phyloP scores from a whole-genome alignment of 805 yeast genomes.

The Kazachstania martiniae region DNA sequence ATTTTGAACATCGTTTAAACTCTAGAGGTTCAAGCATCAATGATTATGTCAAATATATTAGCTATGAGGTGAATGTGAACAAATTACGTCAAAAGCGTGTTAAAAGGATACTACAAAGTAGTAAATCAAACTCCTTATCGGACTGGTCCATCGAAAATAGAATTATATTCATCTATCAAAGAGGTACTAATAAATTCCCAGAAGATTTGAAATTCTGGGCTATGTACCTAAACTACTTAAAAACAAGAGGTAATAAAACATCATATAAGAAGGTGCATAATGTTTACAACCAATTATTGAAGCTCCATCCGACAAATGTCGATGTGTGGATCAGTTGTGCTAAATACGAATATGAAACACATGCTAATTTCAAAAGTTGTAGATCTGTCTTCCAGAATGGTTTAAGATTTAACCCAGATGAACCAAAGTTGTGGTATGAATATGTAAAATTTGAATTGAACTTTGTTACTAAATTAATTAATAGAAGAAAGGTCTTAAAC shows the following conservation, averaged over 20 bases:
- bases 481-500: slow-evolving; percentile 75
- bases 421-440: slow-evolving; percentile 64
- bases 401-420: slow-evolving; percentile 70
- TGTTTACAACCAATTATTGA: slow-evolving; percentile 66
- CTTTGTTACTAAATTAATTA: slow-evolving; percentile 71
- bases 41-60: slow-evolving; percentile 71
- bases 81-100: slow-evolving; percentile 64
- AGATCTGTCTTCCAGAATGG: slow-evolving; percentile 78
- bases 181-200: slow-evolving; percentile 75
- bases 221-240: slow-evolving; percentile 57
- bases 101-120: slow-evolving; percentile 45
- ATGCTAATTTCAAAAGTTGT: slow-evolving; percentile 82
- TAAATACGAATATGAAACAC: slow-evolving; percentile 80
- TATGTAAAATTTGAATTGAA: slow-evolving; percentile 83
- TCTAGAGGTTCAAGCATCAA: slow-evolving; percentile 72
- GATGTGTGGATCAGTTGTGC: slow-evolving; percentile 94
- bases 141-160: slow-evolving; percentile 84
- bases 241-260: slow-evolving; percentile 38
- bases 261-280: slow-evolving; percentile 64
- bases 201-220: slow-evolving; percentile 72
- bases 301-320: slow-evolving; percentile 82
- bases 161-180: slow-evolving; percentile 68
- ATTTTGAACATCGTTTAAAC: slow-evolving; percentile 81
- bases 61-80: slow-evolving; percentile 73
- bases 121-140: slow-evolving; percentile 55